Percentiles rank a stretch among this genome's conserved stretches.
Conservation (phyloP, 345 rosid species). For the Litchi chinensis region DNA sequence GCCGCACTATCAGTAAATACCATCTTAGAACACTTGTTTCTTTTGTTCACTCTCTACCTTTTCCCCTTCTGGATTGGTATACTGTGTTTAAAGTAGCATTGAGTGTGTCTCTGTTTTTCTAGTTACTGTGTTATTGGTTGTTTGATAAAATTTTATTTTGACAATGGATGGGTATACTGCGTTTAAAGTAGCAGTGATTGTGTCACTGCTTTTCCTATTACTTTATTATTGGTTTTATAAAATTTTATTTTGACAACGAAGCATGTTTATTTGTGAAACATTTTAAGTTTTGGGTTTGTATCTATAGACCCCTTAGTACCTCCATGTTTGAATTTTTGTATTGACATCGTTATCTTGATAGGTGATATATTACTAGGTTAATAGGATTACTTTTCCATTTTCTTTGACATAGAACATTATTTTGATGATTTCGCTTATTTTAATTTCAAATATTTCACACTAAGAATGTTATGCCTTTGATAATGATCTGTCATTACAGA, state of each 20-base stretch:
- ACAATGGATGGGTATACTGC: too few relatives aligned
- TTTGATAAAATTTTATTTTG: not conserved
- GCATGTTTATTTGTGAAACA: not conserved
- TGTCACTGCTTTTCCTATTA: too few relatives aligned
- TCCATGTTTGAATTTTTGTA: conserved; percentile 3
- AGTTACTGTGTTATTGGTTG: not conserved
- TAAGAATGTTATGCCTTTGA: not conserved
- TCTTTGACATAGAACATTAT: not conserved
- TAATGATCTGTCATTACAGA: not conserved
- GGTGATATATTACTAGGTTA: not conserved
- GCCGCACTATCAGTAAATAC: conserved; percentile 67
- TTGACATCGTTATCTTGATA: not conserved
- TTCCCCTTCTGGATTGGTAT: not conserved
- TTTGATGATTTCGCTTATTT: not conserved
- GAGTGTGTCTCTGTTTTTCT: not conserved
- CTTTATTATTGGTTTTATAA: too few relatives aligned
- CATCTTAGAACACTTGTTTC: not conserved
- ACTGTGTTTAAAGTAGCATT: not conserved
- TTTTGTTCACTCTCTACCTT: not conserved
- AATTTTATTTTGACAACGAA: not conserved
- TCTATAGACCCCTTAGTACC: not conserved
- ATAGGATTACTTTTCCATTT: not conserved
- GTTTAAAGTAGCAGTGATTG: too few relatives aligned
- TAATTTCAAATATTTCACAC: not conserved
- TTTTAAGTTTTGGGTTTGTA: not conserved